Evolutionary conservation across 257 asterid species (phyloP), one percentile per base, ranked within the genome.

Genomic region (Leonotis leonurus): DNA sequence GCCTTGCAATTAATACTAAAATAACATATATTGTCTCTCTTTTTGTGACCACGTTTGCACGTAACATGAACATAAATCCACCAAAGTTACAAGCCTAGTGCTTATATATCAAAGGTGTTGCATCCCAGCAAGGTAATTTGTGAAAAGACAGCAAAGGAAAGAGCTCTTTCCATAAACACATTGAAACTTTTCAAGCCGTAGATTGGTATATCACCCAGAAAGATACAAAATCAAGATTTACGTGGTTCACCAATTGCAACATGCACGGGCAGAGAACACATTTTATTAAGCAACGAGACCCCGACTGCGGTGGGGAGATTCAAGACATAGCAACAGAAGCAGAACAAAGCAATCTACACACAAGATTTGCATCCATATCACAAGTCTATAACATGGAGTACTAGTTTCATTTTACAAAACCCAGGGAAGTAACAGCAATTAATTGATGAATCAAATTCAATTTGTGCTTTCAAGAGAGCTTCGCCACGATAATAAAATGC

Each of bases 91-190:
- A 14, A 46, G 60, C 45, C 14, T 13, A 22, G 56, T 59, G 55
- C 35, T 53, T 11, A 37, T 49, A 58, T 20, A 60, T 60, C 46
- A 18, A 26, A 48, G 18, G 12, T 25, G 16, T 68, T 49, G 67
- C 68, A 67, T 61, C 45, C 18, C 2, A 25, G 61, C 60, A 37
- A 68, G 67, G 46, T 20, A 68, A 59, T 21, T 21, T 8, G 8
- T 37, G 39, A 50, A 68, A 37, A 26, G 61, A 59, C 39, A 13
- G 52, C 20, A 56, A 2, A 35, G 52, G 21, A 32, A 30, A n/a
- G 40, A 40, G 17, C 9, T 41, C 20, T 25, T 58, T 27, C 22
- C 36, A 32, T 16, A 37, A 9, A 58, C 20, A 12, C 36, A 12
- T 7, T 7, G 26, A 8, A 7, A 14, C 11, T 20, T 48, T 30